A percentile compares a stretch with the other conserved stretches of the same genome.
Conservation (phyloP, 1,284 basidiomycete genomes). For the Heterobasidion irregulare region DNA sequence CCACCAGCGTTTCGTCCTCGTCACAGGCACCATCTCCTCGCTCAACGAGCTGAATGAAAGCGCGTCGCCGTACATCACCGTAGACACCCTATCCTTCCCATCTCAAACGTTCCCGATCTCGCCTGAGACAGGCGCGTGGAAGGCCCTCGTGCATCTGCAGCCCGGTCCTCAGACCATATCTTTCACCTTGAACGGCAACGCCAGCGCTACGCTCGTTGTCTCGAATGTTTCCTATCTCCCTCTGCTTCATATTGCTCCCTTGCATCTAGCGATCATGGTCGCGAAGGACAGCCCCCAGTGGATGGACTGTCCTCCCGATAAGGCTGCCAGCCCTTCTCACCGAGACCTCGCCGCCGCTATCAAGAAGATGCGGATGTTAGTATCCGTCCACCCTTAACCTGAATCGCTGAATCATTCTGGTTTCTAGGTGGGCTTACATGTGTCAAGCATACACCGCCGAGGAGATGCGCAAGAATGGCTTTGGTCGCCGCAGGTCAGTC, state of each 20-base stretch:
- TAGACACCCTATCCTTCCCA: slow-evolving; percentile 1
- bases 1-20: slow-evolving; percentile 1
- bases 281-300: not conserved
- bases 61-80: not conserved
- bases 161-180: not conserved
- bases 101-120: not conserved
- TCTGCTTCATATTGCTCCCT: not conserved
- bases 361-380: slow-evolving; percentile 1
- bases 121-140: not conserved
- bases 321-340: slow-evolving; percentile 1
- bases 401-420: not conserved
- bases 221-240: not conserved
- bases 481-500: slow-evolving; percentile 1
- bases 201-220: not conserved
- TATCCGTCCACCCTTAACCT: not conserved
- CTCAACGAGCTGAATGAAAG: not conserved
- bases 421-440: slow-evolving; percentile 2
- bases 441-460: slow-evolving; percentile 1
- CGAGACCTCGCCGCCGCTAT: not conserved
- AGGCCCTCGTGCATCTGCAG: slow-evolving; percentile 1
- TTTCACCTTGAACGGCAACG: not conserved
- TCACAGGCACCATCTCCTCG: not conserved
- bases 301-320: slow-evolving; percentile 1
- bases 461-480: slow-evolving; percentile 2
- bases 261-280: slow-evolving; percentile 1